Percentiles rank a stretch among this genome's conserved stretches.
phyloP scores from a whole-genome alignment of 805 yeast species.

The Candida coleopterorum region DNA sequence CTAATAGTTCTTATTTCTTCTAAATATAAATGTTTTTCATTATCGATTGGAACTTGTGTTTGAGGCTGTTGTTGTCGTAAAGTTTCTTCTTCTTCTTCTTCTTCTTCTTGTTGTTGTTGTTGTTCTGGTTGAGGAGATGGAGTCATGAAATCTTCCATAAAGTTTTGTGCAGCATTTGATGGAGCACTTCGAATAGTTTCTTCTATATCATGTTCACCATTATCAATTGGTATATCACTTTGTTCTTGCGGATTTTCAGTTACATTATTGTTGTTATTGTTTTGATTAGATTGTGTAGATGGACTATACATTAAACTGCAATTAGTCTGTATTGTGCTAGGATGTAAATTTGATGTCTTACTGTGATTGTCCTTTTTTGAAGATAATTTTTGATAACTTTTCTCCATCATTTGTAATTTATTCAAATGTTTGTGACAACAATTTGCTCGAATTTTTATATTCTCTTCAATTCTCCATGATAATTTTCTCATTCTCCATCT shows the following conservation, averaged over 20 bases:
- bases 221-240: slow-evolving; percentile 3
- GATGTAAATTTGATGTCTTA: slow-evolving; percentile 19
- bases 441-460: slow-evolving; percentile 53
- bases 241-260: slow-evolving; percentile 10
- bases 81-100: background rate
- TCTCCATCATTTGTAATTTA: slow-evolving; percentile 45
- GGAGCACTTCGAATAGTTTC: slow-evolving; percentile 19
- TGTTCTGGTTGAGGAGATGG: too few species aligned
- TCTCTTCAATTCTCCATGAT: slow-evolving; percentile 86
- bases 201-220: slow-evolving; percentile 11
- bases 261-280: background rate
- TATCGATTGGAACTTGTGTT: slow-evolving; percentile 9
- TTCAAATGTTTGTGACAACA: slow-evolving; percentile 55
- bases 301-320: slow-evolving; percentile 10
- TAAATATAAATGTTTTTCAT: slow-evolving; percentile 38
- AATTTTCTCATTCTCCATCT: slow-evolving; percentile 93
- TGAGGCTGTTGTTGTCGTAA: background rate
- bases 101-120: too few species aligned
- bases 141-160: slow-evolving; percentile 22
- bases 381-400: slow-evolving; percentile 20
- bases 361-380: slow-evolving; percentile 5
- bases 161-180: slow-evolving; percentile 20
- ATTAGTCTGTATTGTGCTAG: slow-evolving; percentile 26
- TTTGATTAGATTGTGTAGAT: slow-evolving; percentile 1
- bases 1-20: slow-evolving; percentile 74